Conservation (phyloP, 2,329 filamentous ascomycete species). For the Fusarium ramigenum region DNA sequence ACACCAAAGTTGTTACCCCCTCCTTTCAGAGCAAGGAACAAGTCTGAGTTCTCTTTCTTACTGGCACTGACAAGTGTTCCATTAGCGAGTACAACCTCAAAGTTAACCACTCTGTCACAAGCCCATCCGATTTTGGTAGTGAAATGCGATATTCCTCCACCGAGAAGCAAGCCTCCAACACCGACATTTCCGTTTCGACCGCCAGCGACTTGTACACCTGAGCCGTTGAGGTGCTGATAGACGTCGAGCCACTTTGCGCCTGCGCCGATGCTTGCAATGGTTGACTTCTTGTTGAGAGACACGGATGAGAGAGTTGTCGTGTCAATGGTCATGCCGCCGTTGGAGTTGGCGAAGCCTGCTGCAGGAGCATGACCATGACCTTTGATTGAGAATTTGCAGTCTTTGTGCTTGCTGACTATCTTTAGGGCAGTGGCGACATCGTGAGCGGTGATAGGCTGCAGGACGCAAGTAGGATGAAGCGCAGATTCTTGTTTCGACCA, state of each 20-base stretch:
- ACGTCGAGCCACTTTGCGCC: constrained; percentile 10
- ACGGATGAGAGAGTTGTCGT: background rate
- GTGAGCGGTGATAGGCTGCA: background rate
- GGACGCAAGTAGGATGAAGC: background rate
- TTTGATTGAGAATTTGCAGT: background rate
- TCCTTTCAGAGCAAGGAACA: background rate
- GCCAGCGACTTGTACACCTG: background rate
- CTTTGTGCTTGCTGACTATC: background rate
- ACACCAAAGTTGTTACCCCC: background rate
- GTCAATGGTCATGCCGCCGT: constrained; percentile 3
- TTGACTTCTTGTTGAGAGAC: background rate
- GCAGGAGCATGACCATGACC: constrained; percentile 3
- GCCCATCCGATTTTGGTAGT: background rate
- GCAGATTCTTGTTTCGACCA: background rate
- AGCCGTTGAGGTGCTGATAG: background rate
- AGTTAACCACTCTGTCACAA: constrained; percentile 1
- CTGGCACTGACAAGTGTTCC: background rate
- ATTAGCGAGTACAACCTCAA: background rate
- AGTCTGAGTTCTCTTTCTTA: background rate
- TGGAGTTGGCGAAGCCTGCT: background rate
- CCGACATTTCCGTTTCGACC: constrained; percentile 6
- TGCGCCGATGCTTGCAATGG: background rate
- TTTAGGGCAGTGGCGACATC: background rate
- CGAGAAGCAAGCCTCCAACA: background rate
- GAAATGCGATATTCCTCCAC: constrained; percentile 8